Conservation (phyloP, 257 asterid genomes). For the Nicotiana tomentosiformis region DNA sequence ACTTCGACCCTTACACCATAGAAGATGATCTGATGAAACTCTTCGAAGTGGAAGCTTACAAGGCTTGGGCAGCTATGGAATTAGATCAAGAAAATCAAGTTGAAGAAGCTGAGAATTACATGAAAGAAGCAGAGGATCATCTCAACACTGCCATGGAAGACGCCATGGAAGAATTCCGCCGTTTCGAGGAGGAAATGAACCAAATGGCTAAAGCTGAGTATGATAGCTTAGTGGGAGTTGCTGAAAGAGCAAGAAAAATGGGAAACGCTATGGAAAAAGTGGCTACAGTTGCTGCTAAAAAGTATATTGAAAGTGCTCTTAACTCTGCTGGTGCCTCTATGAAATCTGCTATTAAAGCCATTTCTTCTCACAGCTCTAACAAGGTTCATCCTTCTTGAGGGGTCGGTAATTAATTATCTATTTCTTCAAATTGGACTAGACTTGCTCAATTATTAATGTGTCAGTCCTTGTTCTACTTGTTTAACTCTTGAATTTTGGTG, state of each 20-base stretch:
- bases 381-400: slow-evolving; percentile 78
- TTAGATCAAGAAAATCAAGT: slow-evolving; percentile 41
- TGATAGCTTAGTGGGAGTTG: slow-evolving; percentile 37
- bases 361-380: slow-evolving; percentile 39
- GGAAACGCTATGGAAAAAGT: slow-evolving; percentile 57
- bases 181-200: slow-evolving; percentile 78
- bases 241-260: slow-evolving; percentile 50
- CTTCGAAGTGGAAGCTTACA: slow-evolving; percentile 79
- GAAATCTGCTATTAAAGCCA: slow-evolving; percentile 63
- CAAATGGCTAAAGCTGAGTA: slow-evolving; percentile 34
- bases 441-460: background rate
- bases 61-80: slow-evolving; percentile 85
- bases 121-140: slow-evolving; percentile 52
- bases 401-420: background rate
- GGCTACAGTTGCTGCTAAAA: slow-evolving; percentile 56
- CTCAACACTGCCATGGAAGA: slow-evolving; percentile 73
- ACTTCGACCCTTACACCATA: slow-evolving; percentile 62
- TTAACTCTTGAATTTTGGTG: background rate
- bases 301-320: slow-evolving; percentile 76
- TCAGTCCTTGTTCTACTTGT: background rate
- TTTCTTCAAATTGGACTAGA: background rate
- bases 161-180: slow-evolving; percentile 81
- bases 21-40: slow-evolving; percentile 64
- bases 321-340: slow-evolving; percentile 68
- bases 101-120: slow-evolving; percentile 23